A percentile compares a stretch with the other conserved stretches of the same genome.
Conservation (phyloP, 2,329 filamentous ascomycete genomes). For the Xylariaceae sp. region DNA sequence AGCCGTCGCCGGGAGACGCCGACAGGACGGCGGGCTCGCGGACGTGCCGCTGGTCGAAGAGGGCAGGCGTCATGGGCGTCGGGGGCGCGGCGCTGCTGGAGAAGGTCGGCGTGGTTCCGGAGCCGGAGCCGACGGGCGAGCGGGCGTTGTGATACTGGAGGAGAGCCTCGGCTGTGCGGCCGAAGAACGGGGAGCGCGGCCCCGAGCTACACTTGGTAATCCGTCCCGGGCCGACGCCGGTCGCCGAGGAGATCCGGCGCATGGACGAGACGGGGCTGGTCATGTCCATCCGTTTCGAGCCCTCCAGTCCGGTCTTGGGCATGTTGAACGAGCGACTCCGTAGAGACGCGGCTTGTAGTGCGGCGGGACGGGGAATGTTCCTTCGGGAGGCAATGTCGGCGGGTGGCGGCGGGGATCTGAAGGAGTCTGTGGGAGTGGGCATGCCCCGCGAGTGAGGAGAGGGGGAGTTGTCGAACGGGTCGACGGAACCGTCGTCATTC, state of each 20-base stretch:
- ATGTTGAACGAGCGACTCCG: slow-evolving; percentile 39
- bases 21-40: slow-evolving; percentile 39
- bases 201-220: slow-evolving; percentile 38
- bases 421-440: slow-evolving; percentile 31
- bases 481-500: slow-evolving; percentile 17
- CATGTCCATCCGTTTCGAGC: slow-evolving; percentile 39
- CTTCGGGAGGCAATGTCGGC: slow-evolving; percentile 51
- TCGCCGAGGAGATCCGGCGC: slow-evolving; percentile 49
- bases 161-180: slow-evolving; percentile 42
- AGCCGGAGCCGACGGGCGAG: slow-evolving; percentile 36
- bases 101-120: slow-evolving; percentile 28
- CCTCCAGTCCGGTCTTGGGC: slow-evolving; percentile 46
- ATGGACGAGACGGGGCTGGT: slow-evolving; percentile 40
- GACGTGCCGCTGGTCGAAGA: slow-evolving; percentile 34
- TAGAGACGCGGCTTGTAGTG: slow-evolving; percentile 42
- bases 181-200: slow-evolving; percentile 41
- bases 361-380: slow-evolving; percentile 44
- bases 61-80: slow-evolving; percentile 44
- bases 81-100: slow-evolving; percentile 41
- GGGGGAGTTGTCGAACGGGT: slow-evolving; percentile 15
- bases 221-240: slow-evolving; percentile 37
- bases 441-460: slow-evolving; percentile 20
- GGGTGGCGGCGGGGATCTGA: slow-evolving; percentile 45
- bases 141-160: slow-evolving; percentile 36
- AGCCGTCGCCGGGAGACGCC: slow-evolving; percentile 37